Evolutionary conservation across 768 basidiomycete species (phyloP).

Genomic region (Mycena galericulata): DNA sequence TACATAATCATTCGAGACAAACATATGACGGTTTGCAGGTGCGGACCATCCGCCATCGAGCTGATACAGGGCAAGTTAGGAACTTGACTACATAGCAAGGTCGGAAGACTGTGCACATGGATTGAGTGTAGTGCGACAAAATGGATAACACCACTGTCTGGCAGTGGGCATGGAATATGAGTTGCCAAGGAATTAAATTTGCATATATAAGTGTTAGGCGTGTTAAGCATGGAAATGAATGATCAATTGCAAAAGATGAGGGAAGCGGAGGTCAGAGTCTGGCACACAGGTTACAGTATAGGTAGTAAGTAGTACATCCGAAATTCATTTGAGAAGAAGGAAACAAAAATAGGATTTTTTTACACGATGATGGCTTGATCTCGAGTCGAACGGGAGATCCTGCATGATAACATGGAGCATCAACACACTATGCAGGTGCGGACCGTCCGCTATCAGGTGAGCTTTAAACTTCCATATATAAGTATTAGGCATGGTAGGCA

Average conservation of each 20-base stretch:
- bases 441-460: background rate
- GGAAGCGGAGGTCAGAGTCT: background rate
- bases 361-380: too few relatives aligned
- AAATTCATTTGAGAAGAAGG: too few relatives aligned
- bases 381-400: too few relatives aligned
- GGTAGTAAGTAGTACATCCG: too few relatives aligned
- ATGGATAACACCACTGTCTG: too few relatives aligned
- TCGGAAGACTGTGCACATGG: background rate
- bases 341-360: background rate
- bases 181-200: too few relatives aligned
- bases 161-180: too few relatives aligned
- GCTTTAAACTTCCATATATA: background rate
- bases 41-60: background rate
- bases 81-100: background rate
- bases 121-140: too few relatives aligned
- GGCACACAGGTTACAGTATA: too few relatives aligned
- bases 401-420: too few relatives aligned
- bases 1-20: background rate
- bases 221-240: background rate
- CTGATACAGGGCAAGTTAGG: background rate
- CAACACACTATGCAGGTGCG: background rate
- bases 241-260: too few relatives aligned
- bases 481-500: background rate
- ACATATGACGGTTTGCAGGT: background rate
- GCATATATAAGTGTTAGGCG: background rate